These are phyloP conservation scores for Berberis vulgaris DNA, from an alignment of 164 flowering plant species.

Conservation along the genomic window DNA sequence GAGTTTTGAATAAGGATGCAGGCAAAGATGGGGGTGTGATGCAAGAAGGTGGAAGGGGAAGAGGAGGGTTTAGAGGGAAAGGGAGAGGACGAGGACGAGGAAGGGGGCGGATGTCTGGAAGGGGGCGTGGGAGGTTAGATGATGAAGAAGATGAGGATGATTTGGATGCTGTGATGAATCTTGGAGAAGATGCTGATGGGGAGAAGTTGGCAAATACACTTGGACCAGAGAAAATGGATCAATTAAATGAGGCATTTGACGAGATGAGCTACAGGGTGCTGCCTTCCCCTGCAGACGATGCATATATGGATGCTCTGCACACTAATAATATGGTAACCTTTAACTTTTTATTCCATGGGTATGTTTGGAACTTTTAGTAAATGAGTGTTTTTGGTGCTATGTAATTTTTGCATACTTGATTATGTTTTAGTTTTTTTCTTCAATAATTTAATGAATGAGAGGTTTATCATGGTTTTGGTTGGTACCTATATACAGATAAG, in stretches of 20 bases:
- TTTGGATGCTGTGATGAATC: slow-evolving; percentile 17
- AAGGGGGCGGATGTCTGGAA: slow-evolving; percentile 3
- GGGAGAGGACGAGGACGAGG: slow-evolving; percentile 16
- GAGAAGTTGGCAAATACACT: slow-evolving; percentile 46
- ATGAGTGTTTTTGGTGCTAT: neutral
- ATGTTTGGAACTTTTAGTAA: neutral
- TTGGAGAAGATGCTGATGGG: slow-evolving; percentile 50
- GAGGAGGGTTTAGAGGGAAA: slow-evolving; percentile 19
- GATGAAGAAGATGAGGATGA: slow-evolving; percentile 19
- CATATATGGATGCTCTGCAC: slow-evolving; percentile 46
- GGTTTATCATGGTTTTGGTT: neutral
- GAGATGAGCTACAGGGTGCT: slow-evolving; percentile 39
- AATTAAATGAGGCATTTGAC: slow-evolving; percentile 47
- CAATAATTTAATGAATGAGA: neutral
- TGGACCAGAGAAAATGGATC: slow-evolving; percentile 47
- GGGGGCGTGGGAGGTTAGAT: slow-evolving; percentile 10
- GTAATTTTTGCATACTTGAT: no score
- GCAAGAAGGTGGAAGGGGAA: slow-evolving; percentile 24
- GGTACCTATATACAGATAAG: slow-evolving; percentile 45
- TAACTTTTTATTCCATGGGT: neutral
- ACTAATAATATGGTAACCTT: slow-evolving; percentile 41
- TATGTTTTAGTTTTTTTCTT: neutral
- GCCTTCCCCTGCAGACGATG: slow-evolving; percentile 59
- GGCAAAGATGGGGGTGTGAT: slow-evolving; percentile 10
- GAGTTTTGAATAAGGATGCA: slow-evolving; percentile 25